phyloP scores from a whole-genome alignment of 75 land plant species.

The Azolla pinnata region DNA sequence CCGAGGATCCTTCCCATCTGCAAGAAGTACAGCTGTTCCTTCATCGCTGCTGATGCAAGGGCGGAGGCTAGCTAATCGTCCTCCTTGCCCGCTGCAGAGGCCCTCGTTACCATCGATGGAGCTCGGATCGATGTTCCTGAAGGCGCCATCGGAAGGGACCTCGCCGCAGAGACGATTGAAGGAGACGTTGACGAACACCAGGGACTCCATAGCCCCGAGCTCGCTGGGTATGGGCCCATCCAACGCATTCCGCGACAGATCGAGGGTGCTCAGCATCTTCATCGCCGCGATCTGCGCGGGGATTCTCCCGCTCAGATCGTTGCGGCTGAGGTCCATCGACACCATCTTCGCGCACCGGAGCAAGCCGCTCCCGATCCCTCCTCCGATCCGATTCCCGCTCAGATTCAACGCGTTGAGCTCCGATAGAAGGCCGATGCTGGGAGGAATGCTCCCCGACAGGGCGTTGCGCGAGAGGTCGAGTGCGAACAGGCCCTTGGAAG shows the following conservation, averaged over 20 bases:
- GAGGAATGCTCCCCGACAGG: conserved; percentile 19
- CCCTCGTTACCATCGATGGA: conserved; percentile 47
- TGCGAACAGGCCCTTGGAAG: conserved; percentile 6
- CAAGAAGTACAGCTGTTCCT: not conserved
- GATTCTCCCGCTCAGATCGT: conserved; percentile 30
- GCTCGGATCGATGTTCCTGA: conserved; percentile 34
- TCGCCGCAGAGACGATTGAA: conserved; percentile 50
- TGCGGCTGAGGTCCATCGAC: conserved; percentile 33
- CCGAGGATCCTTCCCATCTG: too few relatives aligned
- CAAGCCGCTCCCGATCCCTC: conserved; percentile 31
- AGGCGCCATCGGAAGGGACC: conserved; percentile 39
- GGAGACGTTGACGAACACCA: conserved; percentile 53
- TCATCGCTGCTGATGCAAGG: conserved; percentile 4
- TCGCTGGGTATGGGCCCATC: conserved; percentile 44
- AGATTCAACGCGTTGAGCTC: conserved; percentile 35
- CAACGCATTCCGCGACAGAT: conserved; percentile 43
- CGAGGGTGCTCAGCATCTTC: conserved; percentile 24
- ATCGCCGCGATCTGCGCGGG: conserved; percentile 25
- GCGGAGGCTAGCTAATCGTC: conserved; percentile 17
- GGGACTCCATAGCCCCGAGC: conserved; percentile 31
- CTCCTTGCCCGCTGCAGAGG: conserved; percentile 24
- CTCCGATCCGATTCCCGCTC: conserved; percentile 34
- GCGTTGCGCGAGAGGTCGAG: conserved; percentile 25
- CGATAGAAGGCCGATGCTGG: conserved; percentile 27
- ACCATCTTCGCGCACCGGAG: conserved; percentile 24